Percentiles rank a stretch among this genome's conserved stretches.
Conservation (phyloP, 2,329 filamentous ascomycete genomes). For the Fusarium hainanense region DNA sequence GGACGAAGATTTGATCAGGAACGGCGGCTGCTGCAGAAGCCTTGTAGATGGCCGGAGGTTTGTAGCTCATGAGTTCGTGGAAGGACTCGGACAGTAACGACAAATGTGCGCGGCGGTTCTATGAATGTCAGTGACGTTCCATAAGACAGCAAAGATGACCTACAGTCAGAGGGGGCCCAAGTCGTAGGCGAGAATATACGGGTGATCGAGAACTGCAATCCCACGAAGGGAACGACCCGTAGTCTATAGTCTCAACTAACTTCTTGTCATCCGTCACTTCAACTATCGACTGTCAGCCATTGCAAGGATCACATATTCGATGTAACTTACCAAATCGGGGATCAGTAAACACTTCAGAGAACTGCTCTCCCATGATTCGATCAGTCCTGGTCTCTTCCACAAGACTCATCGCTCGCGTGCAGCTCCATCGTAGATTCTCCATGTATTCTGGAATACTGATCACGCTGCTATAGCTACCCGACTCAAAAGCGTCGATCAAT, state of each 20-base stretch:
- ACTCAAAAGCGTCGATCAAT: constrained; percentile 60
- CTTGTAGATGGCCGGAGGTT: constrained; percentile 63
- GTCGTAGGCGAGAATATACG: constrained; percentile 58
- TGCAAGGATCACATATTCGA: rapidly evolving
- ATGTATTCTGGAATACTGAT: constrained; percentile 60
- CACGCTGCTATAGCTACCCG: constrained; percentile 63
- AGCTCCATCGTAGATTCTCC: constrained; percentile 59
- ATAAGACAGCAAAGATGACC: constrained; percentile 24
- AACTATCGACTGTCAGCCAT: constrained; percentile 48
- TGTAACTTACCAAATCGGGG: constrained; percentile 58
- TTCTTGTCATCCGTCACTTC: constrained; percentile 54
- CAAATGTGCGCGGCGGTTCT: constrained; percentile 64
- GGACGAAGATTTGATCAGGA: constrained; percentile 58
- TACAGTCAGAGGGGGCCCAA: constrained; percentile 65
- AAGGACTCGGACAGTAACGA: constrained; percentile 63
- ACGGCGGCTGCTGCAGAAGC: constrained; percentile 52
- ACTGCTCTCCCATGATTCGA: constrained; percentile 55
- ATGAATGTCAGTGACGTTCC: constrained; percentile 22
- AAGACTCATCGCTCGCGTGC: constrained; percentile 63
- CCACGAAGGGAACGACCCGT: constrained; percentile 63
- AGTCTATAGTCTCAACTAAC: constrained; percentile 61
- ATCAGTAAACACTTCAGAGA: constrained; percentile 57
- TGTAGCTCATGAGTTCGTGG: constrained; percentile 61
- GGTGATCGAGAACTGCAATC: constrained; percentile 53
- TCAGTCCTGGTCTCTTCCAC: constrained; percentile 63